These are phyloP conservation scores for Penicillium bovifimosum DNA, from an alignment of 495 filamentous ascomycete species.

Conservation along the genomic window DNA sequence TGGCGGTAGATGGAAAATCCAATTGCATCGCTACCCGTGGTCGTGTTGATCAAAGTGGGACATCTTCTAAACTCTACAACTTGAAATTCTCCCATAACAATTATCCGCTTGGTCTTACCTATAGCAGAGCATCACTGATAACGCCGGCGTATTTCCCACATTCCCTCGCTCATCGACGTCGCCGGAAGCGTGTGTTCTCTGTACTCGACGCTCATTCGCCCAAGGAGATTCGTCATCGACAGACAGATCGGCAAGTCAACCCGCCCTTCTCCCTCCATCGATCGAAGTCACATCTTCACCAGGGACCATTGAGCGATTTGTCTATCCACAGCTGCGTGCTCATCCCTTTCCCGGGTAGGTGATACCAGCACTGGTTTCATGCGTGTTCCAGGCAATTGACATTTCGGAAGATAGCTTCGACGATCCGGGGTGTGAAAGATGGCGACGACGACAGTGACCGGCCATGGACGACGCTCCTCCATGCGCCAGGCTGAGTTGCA, in stretches of 20 bases:
- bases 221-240: slow-evolving; percentile 36
- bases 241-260: slow-evolving; percentile 7
- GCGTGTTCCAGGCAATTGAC: slow-evolving; percentile 1
- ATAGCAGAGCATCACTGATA: background rate
- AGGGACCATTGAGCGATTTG: background rate
- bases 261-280: background rate
- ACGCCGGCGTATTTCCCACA: no score
- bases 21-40: background rate
- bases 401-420: background rate
- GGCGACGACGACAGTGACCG: slow-evolving; percentile 43
- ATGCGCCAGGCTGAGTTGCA: slow-evolving; percentile 40
- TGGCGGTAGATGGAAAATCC: slow-evolving; percentile 11
- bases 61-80: background rate
- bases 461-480: slow-evolving; percentile 41
- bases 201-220: slow-evolving; percentile 29
- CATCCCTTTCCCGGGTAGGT: slow-evolving; percentile 7
- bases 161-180: background rate
- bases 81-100: background rate
- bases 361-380: background rate
- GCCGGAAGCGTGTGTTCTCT: slow-evolving; percentile 17
- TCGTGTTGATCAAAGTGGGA: background rate
- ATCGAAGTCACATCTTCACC: background rate
- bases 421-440: slow-evolving; percentile 17
- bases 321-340: background rate
- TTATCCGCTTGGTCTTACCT: background rate